Evolutionary conservation across 305 asterid genomes (phyloP), one percentile per base, ranked within the genome.

Genomic region (Striga hermonthica): DNA sequence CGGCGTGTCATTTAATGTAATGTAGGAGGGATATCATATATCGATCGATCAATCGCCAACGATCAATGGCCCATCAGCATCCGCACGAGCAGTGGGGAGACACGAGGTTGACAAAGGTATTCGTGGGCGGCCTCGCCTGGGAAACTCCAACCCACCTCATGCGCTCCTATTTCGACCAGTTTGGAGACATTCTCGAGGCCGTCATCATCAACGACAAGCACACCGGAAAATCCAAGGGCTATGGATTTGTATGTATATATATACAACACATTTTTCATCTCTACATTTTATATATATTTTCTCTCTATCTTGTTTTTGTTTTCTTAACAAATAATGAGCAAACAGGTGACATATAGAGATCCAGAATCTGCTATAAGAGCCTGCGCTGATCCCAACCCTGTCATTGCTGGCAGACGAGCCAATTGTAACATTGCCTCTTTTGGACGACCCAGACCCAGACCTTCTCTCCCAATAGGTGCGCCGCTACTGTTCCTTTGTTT

Each of bases 51-150:
- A 7, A 22, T 5, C 39, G 35, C 0, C 53, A 9, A 7, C 61
- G 0, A 2, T 5, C 6, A 1, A 58, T 58, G 98, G 84, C 98
- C 40, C 81, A 85, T 68, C 95, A 83, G 72, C 31, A 22, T 22
- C 98, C 81, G 79, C 95, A 89, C 84, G 87, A 91, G 72, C 95
- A 97, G 31, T 92, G 89, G 61, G 98, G 98, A 31, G 98, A 87
- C 82, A 92, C 98, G 16, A 92, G 97, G 0, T 77, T 72, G 54
- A 92, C 98, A 0, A 92, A 92, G 74, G 97, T 92, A 10, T 92
- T 92, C 54, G 98, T 92, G 14, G 98, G 98, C 13, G 98, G 98
- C 1, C 81, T 92, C 6, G 98, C 98, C 39, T 92, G 98, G 98
- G 98, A 92, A 49, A 89, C 98, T 4, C 98, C 93, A 0, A 81